Base-by-base conservation (phyloP, 2,329 filamentous ascomycete species). In the Scedosporium apiospermum region DNA sequence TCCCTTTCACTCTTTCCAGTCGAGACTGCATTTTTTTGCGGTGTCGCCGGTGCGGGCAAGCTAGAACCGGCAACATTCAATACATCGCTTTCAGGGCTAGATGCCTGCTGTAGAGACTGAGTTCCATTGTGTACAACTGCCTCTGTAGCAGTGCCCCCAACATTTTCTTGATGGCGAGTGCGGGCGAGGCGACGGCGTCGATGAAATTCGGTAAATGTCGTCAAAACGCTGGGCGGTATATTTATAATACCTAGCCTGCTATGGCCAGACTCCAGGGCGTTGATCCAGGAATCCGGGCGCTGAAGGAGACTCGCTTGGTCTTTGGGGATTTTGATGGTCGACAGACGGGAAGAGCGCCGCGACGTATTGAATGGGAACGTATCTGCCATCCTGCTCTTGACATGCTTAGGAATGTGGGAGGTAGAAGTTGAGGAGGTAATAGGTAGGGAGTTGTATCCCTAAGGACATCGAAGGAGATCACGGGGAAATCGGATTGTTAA, bases 271-370 rank as follows among this genome's bases (percentile, higher is more conserved):
- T 66, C 69, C 5, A 69, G 58, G 44, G 69, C 66, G 3, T 70
- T 65, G 3, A 70, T 71, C 78, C 78, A 80, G 1, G 77, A 71
- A 60, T 72, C 69, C 3, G 69, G 59, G 0, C 66, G 63, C 1
- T 74, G 71, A 1, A 80, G 68, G 1, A 80, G 67, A 3, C 62
- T 61, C 27, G 69, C 69, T 65, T 81, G 79, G 49, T 77, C 72
- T 16, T 68, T 70, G 0, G 77, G 74, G 6, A 80, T 71, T 26
- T 62, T 71, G 18, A 71, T 64, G 21, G 72, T 23, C 7, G 9
- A 12, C 14, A 16, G 6, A 41, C 55, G 16, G 16, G 14, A 7
- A 58, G 51, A 55, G 21, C 12, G 51, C 21, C 51, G 18, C 2
- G 18, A 18, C 12, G 12, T 14, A 23, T 26, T 16, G 34, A 58